Base-by-base conservation (phyloP, 768 basidiomycete species). In the Kwoniella botswanensis region DNA sequence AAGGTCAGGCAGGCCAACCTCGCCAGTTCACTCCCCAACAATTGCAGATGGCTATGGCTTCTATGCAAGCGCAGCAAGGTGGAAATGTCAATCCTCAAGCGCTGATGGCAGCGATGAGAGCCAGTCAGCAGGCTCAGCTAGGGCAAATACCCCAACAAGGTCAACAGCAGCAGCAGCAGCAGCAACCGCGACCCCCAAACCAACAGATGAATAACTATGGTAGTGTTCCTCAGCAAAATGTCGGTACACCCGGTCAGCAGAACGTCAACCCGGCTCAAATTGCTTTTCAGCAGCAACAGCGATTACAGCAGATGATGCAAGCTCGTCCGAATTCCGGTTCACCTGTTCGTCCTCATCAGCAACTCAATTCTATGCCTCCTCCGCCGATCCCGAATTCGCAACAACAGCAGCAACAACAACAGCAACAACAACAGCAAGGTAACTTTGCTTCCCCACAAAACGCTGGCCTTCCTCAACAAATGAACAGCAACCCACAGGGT, bases 11-110 rank as follows among this genome's bases (percentile, higher is more conserved):
- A 65, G 67, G 55, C 4, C 72, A 73, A 55, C 44, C 43, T 41
- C 71, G 62, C 3, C 64, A 68, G 26, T 43, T 74, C 44, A 72
- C 72, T 17, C 61, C 68, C n/a, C 76, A 75, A 54, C 78, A 79
- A 54, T 42, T 77, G 66, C 69, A 73, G 43, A 67, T 73, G 63
- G 74, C 74, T 12, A 69, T 73, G 66, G 71, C 74, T 3, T 63
- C 77, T 58, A 63, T 64, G 55, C 64, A 62, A 42, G 43, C 75
- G 24, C 74, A 76, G 56, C 71, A 72, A 56, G 67, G 67, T 13
- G 72, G 66, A 46, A 66, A 58, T 22, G 55, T 67, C 41, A 63
- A 63, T 46, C 65, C 60, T 22, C 68, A 70, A 46, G 68, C 71
- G 12, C 66, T 67, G 61, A 59, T 71, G 70, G 70, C 70, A 41